Conservation (phyloP, 2,329 filamentous ascomycete species). For the Aplosporella prunicola region DNA sequence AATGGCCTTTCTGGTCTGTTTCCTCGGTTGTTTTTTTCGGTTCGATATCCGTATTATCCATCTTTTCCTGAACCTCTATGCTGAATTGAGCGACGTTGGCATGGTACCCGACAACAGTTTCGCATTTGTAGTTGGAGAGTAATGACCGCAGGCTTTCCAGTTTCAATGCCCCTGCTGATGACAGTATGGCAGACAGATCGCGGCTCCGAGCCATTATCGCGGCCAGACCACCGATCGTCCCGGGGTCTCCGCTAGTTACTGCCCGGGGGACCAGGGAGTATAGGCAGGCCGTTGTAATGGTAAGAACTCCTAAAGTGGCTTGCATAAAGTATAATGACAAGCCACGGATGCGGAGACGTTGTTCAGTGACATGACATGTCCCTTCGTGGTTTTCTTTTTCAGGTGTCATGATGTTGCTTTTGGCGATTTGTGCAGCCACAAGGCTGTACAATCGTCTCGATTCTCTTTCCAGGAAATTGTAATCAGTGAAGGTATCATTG, state of each 20-base stretch:
- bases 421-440: not conserved
- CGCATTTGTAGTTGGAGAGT: too few species aligned
- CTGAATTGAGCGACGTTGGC: too few species aligned
- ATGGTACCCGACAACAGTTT: too few species aligned
- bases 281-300: not conserved
- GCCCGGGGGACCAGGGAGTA: not conserved
- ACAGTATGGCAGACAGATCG: not conserved
- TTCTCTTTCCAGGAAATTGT: not conserved
- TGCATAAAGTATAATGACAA: conserved; percentile 1
- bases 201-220: not conserved
- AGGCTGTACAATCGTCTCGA: not conserved
- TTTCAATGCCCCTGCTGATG: too few species aligned
- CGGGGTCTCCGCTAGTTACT: not conserved
- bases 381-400: not conserved
- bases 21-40: too few species aligned
- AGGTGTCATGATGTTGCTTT: not conserved
- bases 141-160: too few species aligned
- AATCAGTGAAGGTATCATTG: too few species aligned
- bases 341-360: not conserved
- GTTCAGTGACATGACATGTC: not conserved
- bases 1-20: not conserved
- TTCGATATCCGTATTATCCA: too few species aligned
- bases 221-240: not conserved
- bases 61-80: too few species aligned
- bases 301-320: not conserved